Base-by-base conservation (phyloP, 2,329 filamentous ascomycete genomes). In the Fusarium subglutinans region DNA sequence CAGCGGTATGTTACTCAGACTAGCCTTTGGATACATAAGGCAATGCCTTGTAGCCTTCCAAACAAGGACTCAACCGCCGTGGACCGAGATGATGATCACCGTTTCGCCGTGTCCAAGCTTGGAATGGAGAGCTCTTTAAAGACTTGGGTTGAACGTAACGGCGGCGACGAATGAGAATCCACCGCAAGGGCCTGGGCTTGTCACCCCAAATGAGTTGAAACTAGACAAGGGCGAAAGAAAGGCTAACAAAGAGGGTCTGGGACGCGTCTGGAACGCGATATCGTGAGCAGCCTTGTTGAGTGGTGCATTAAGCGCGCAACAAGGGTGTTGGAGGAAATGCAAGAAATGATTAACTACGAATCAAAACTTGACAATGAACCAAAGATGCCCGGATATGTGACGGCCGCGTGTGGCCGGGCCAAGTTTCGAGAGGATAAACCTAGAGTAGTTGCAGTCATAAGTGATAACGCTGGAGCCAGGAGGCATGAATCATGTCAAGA, bases 301-400 rank as follows among this genome's bases (percentile, higher is more conserved):
- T 69, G 72, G 63, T 66, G 22, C 48, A 64, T 51, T 77, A 78
- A 78, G 76, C 76, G 76, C 76, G 72, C 57, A 77, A 53, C 43
- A 63, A 54, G 65, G 69, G 55, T 53, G 66, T 69, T 59, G 63
- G 63, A 56, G 45, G 66, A 47, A 69, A 66, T 30, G 53, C 38
- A n/a, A 64, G 28, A 57, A 37, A 35, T 43, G 33, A 57, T 58
- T 63, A 70, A 76, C 24, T 51, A 59, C 76, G 66, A 77, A 77
- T 77, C 72, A 75, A 66, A 65, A 22, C 48, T 22, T 20, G 28
- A 50, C 33, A 57, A 60, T 40, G 56, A 35, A 55, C 54, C n/a
- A 44, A 38, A 58, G 45, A 70, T 61, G 45, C 17, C 37, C 54
- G 54, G 66, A 67, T 61, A 69, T 71, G 69, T 69, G 75, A 76